Percentiles rank a stretch among this genome's conserved stretches.
phyloP scores from a whole-genome alignment of 768 basidiomycete species.

The Trametes cubensis region DNA sequence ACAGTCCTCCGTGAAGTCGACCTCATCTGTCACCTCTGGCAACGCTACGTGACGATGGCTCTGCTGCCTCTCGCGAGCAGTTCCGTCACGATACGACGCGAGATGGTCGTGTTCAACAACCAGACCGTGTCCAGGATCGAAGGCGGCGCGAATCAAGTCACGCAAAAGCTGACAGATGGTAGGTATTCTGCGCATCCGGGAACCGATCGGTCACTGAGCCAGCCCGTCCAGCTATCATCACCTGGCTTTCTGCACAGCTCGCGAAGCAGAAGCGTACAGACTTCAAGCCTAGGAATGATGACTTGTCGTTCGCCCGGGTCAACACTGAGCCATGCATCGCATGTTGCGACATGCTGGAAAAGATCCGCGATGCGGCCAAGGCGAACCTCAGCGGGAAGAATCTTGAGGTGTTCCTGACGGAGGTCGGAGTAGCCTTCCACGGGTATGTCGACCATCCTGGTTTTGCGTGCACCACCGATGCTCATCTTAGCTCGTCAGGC shows the following conservation, averaged over 20 bases:
- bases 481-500: constrained; percentile 44
- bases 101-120: constrained; percentile 92
- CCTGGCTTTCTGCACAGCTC: constrained; percentile 76
- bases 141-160: constrained; percentile 73
- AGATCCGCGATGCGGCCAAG: constrained; percentile 73
- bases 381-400: constrained; percentile 90
- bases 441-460: constrained; percentile 46
- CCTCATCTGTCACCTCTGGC: constrained; percentile 94
- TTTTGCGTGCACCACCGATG: neutral
- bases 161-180: constrained; percentile 86
- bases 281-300: constrained; percentile 96
- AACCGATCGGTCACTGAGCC: neutral
- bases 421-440: constrained; percentile 94
- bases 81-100: constrained; percentile 84
- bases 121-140: constrained; percentile 86
- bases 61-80: constrained; percentile 84
- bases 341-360: constrained; percentile 85
- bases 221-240: constrained; percentile 57
- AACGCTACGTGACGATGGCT: constrained; percentile 91
- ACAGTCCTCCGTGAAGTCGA: constrained; percentile 71
- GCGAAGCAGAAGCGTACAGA: constrained; percentile 94
- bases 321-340: constrained; percentile 91
- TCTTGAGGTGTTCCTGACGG: constrained; percentile 86
- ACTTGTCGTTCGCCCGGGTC: constrained; percentile 89
- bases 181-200: constrained; percentile 30